Evolutionary conservation across 345 rosid genomes (phyloP), one percentile per base, ranked within the genome.

Genomic region (Eucalyptus brandiana): DNA sequence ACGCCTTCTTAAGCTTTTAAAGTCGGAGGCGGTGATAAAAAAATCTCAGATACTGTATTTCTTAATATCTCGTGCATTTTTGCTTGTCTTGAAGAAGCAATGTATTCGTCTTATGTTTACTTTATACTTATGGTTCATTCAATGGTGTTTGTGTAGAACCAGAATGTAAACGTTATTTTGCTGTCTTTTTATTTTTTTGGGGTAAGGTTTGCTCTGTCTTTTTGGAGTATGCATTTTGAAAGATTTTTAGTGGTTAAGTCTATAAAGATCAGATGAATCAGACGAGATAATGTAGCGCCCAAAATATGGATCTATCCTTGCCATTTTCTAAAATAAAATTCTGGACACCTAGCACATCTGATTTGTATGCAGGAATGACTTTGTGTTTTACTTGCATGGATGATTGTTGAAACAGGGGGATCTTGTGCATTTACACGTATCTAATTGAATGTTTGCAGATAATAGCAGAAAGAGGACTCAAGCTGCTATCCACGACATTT

Each of bases 391-490:
- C 50, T 53, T 28, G 87, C 17, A 26, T 49, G 83, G 81, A 85
- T 30, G 26, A 50, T 42, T 42, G 69, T 37, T 86, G 86, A 80
- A 58, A 91, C 87, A 87, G 50, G 65, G 37, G 21, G 44, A 67
- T 34, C 54, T 58, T 62, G 23, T 45, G 54, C 80, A 51, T 65
- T 89, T 24, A 86, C 54, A 81, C 48, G 49, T 47, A 62, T 37
- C 56, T 28, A 13, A 32, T 81, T 62, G 32, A 48, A 65, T 72
- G 86, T 86, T 91, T 91, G 92, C 92, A 96, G 99, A 95, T 93
- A 89, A 95, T 95, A 91, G 91, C 99, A 21, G 98, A 96, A 89
- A 94, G 96, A 93, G 99, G 99, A 86, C 92, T 96, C 86, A 96
- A 96, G 96, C 93, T 98, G 81, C 95, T 98, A 80, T 95, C 99